Evolutionary conservation across 768 basidiomycete genomes (phyloP).

Genomic region (Trichaptum fuscoviolaceum): DNA sequence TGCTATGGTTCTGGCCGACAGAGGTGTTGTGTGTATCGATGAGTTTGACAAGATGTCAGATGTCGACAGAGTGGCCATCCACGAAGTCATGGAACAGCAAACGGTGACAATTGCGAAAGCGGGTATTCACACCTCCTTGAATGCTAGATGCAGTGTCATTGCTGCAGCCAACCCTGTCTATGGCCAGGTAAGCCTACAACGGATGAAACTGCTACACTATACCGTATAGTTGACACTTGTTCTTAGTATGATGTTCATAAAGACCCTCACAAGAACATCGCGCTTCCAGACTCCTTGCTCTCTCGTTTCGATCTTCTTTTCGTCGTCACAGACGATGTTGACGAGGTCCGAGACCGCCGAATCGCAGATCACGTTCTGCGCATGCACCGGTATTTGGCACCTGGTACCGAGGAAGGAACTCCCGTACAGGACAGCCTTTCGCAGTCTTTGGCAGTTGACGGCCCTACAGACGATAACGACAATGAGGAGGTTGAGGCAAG

Average conservation of each 20-base stretch:
- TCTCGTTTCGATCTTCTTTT: slow-evolving; percentile 99
- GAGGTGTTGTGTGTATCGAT: slow-evolving; percentile 98
- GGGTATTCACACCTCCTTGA: slow-evolving; percentile 96
- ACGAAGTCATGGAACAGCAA: slow-evolving; percentile 99
- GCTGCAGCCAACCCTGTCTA: slow-evolving; percentile 99
- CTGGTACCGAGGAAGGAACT: slow-evolving; percentile 94
- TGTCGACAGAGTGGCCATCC: slow-evolving; percentile 96
- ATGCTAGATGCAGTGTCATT: slow-evolving; percentile 95
- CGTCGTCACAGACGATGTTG: slow-evolving; percentile 97
- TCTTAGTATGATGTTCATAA: slow-evolving; percentile 96
- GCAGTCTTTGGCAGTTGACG: slow-evolving; percentile 86
- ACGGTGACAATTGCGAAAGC: slow-evolving; percentile 99
- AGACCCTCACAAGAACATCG: slow-evolving; percentile 98
- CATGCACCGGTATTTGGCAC: slow-evolving; percentile 94
- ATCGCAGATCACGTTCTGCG: slow-evolving; percentile 98
- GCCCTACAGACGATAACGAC: slow-evolving; percentile 45
- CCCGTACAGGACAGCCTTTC: slow-evolving; percentile 83
- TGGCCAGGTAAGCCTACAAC: slow-evolving; percentile 63
- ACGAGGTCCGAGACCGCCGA: slow-evolving; percentile 86
- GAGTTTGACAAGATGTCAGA: slow-evolving; percentile 99
- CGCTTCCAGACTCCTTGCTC: slow-evolving; percentile 92
- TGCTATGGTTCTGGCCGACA: slow-evolving; percentile 98
- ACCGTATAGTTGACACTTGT: slow-evolving; percentile 13
- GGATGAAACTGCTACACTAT: slow-evolving; percentile 3
- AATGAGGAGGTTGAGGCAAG: slow-evolving; percentile 60